Base-by-base conservation (phyloP, 495 filamentous ascomycete genomes). In the Letharia lupina region DNA sequence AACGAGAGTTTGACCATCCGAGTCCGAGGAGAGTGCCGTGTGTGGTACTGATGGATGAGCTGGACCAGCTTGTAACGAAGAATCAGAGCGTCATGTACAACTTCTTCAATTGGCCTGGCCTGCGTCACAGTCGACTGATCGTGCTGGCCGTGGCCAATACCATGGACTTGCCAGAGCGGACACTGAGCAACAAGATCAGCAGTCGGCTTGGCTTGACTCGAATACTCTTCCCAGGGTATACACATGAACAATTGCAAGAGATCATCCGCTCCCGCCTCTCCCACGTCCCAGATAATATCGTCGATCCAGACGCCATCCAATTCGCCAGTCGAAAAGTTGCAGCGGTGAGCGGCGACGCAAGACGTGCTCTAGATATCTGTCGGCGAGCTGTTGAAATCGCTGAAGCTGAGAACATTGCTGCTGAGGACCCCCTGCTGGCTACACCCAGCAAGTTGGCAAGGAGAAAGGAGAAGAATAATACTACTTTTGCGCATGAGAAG, bases 41-140 rank as follows among this genome's bases (percentile, higher is more conserved):
- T 72, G 95, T 99, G 37, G 95, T 99, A 11, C 78, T 99, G 50
- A 99, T 99, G 95, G 95, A 99, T 72, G 95, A 99, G 78, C 83
- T 99, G 50, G 95, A 99, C 76, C 95, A 99, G 73, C 84, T 99
- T 7, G 95, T 97, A 4, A 99, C 95, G 31, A 93, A 91, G 67
- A 96, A 94, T 72, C 95, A 99, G 70, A 91, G 90, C 37, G 95
- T 99, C 73, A 99, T 99, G 95, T 99, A 99, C 79, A 99, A 99
- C 73, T 99, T 99, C 76, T 99, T 99, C 84, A 99, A 99, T 72
- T 99, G 95, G 95, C 95, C 95, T n/a, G 87, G 87, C 28, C 83
- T 96, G 28, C 85, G 89, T 44, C 91, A 99, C 73, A 94, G 90
- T 40, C 84, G 91, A 57, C 82, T 99, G 44, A 96, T 98, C 73